phyloP scores from a whole-genome alignment of 2,329 filamentous ascomycete genomes.

The Malbranchea zuffiana region DNA sequence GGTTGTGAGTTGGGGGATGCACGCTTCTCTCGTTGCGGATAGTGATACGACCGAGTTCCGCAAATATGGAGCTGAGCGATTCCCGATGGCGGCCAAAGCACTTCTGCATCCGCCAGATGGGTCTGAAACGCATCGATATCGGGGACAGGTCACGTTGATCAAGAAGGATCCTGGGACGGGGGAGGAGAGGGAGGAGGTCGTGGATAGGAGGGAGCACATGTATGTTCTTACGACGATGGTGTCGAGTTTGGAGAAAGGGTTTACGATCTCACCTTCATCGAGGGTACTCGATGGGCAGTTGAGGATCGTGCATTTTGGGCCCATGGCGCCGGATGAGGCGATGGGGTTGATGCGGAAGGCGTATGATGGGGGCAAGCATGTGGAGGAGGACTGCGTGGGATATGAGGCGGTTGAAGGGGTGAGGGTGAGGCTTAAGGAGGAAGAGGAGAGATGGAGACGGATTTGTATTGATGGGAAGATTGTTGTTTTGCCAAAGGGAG shows the following conservation, averaged over 20 bases:
- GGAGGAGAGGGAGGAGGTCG: constrained; percentile 18
- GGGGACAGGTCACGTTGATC: constrained; percentile 41
- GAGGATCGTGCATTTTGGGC: constrained; percentile 63
- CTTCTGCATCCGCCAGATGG: constrained; percentile 52
- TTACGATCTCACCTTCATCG: constrained; percentile 67
- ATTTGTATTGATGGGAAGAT: constrained; percentile 90
- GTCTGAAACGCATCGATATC: constrained; percentile 45
- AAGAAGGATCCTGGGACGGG: constrained; percentile 16
- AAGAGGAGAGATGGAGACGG: constrained; percentile 64
- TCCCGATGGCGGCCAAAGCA: constrained; percentile 72
- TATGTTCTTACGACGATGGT: constrained; percentile 70
- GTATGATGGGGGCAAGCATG: constrained; percentile 48
- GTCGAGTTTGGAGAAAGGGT: constrained; percentile 69
- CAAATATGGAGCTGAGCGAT: constrained; percentile 63
- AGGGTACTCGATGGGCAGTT: constrained; percentile 60
- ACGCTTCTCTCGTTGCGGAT: constrained; percentile 79
- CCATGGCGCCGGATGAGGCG: constrained; percentile 51
- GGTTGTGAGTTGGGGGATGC: constrained; percentile 81
- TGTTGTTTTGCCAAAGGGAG: constrained; percentile 57
- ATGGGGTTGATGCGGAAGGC: constrained; percentile 65
- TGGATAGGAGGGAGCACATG: constrained; percentile 45
- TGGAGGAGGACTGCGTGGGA: constrained; percentile 46
- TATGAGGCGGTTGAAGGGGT: constrained; percentile 63
- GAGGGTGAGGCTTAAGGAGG: constrained; percentile 54
- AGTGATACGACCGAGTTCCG: constrained; percentile 77